A percentile compares a stretch with the other conserved stretches of the same genome.
Evolutionary conservation across 768 basidiomycete species (phyloP).

Genomic region (Psilocybe azurescens): DNA sequence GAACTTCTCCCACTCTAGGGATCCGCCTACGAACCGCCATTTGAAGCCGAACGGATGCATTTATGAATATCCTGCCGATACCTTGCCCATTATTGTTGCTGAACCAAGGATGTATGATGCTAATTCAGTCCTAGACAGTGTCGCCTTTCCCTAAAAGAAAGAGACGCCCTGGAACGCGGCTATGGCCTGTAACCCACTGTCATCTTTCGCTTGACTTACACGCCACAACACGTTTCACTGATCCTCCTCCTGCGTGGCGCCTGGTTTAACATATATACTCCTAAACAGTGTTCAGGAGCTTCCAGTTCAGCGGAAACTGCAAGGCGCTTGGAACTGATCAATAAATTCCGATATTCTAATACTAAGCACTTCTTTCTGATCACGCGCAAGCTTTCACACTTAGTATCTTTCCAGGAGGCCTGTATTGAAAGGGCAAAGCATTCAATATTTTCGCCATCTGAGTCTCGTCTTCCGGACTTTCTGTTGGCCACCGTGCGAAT

Average conservation of each 20-base stretch:
- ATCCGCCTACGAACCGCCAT: background rate
- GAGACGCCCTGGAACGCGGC: too few relatives aligned
- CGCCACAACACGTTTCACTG: slow-evolving; percentile 10
- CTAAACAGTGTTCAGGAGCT: background rate
- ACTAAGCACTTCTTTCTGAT: background rate
- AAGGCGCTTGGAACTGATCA: too few relatives aligned
- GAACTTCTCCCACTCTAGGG: slow-evolving; percentile 1
- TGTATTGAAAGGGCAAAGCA: background rate
- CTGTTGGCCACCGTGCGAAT: slow-evolving; percentile 3
- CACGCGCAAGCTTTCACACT: background rate
- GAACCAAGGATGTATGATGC: background rate
- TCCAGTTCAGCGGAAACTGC: background rate
- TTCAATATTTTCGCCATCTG: background rate
- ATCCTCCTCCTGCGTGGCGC: slow-evolving; percentile 6
- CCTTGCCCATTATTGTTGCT: background rate
- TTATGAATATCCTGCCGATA: background rate
- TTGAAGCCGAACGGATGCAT: background rate
- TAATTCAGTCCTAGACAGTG: background rate
- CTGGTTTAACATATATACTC: background rate
- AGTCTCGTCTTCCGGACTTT: background rate
- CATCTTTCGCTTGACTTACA: background rate
- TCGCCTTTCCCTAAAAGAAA: background rate
- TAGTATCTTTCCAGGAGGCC: background rate
- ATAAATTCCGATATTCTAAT: too few relatives aligned
- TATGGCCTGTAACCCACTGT: background rate